Evolutionary conservation across 306 rosid species (phyloP).

Genomic region (Spatholobus suberectus): DNA sequence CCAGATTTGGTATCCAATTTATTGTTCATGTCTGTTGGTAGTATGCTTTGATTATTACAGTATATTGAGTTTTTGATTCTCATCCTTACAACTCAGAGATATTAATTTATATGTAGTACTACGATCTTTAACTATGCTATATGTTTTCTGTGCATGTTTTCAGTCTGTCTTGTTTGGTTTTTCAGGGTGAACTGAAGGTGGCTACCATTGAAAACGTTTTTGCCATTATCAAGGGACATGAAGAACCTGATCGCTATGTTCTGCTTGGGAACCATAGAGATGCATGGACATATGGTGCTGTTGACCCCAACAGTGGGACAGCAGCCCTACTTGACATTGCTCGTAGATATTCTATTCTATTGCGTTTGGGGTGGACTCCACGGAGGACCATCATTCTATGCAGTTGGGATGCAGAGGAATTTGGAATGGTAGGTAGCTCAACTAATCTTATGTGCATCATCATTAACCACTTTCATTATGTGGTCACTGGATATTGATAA

Average conservation of each 20-base stretch:
- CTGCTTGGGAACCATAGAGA: constrained; percentile 90
- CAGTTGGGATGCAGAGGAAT: constrained; percentile 52
- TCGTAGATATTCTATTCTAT: constrained; percentile 66
- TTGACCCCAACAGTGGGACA: constrained; percentile 88
- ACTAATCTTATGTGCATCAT: constrained; percentile 1
- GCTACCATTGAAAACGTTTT: constrained; percentile 64
- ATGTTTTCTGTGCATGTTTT: neutral
- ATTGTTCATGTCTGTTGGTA: neutral
- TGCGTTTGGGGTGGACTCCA: constrained; percentile 67
- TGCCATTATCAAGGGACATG: constrained; percentile 67
- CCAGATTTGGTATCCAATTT: neutral
- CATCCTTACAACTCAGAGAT: neutral
- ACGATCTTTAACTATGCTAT: neutral
- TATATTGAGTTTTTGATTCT: neutral
- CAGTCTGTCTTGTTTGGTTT: neutral
- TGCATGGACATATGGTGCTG: constrained; percentile 94
- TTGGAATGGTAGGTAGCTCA: constrained; percentile 42
- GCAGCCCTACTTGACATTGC: constrained; percentile 83
- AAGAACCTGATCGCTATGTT: constrained; percentile 82
- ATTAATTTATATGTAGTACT: neutral
- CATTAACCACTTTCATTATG: neutral
- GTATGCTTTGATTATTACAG: neutral
- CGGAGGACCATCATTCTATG: constrained; percentile 58
- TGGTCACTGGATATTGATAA: neutral
- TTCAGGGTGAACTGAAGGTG: constrained; percentile 75